Evolutionary conservation across 169 alveolate genomes (phyloP).

Genomic region (Plasmodium reichenowi): DNA sequence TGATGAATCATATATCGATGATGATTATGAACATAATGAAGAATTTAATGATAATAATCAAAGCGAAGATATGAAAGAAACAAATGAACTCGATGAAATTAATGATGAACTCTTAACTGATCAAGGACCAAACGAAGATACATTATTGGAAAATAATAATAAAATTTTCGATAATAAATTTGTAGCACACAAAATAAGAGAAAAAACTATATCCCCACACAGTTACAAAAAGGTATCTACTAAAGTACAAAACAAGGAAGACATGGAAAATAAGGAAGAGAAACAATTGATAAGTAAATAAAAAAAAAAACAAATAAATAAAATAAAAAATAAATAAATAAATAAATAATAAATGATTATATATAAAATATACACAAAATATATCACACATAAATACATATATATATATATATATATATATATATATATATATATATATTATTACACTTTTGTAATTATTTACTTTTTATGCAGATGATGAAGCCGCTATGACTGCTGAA

Average conservation of each 20-base stretch:
- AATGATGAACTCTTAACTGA: slow-evolving; percentile 10
- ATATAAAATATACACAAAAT: no score
- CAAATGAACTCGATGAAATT: slow-evolving; percentile 1
- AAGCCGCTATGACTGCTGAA: slow-evolving; percentile 4
- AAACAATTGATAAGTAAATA: no score
- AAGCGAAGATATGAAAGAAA: slow-evolving; percentile 2
- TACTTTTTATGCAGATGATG: slow-evolving; percentile 14
- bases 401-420: background rate
- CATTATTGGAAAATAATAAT: slow-evolving; percentile 25
- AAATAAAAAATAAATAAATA: background rate
- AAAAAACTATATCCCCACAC: slow-evolving; percentile 37
- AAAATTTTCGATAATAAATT: slow-evolving; percentile 4
- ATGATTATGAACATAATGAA: slow-evolving; percentile 6
- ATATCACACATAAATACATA: background rate
- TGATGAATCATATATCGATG: background rate
- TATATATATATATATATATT: background rate
- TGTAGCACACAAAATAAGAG: slow-evolving; percentile 48
- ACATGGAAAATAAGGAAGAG: background rate
- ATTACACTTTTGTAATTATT: background rate
- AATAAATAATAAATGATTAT: no score
- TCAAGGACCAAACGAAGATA: slow-evolving; percentile 56
- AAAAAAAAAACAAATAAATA: background rate
- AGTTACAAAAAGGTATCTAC: slow-evolving; percentile 7
- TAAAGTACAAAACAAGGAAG: background rate
- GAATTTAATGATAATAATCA: slow-evolving; percentile 5